phyloP scores from a whole-genome alignment of 441 rosid genomes.

The Arabidopsis hybrid region DNA sequence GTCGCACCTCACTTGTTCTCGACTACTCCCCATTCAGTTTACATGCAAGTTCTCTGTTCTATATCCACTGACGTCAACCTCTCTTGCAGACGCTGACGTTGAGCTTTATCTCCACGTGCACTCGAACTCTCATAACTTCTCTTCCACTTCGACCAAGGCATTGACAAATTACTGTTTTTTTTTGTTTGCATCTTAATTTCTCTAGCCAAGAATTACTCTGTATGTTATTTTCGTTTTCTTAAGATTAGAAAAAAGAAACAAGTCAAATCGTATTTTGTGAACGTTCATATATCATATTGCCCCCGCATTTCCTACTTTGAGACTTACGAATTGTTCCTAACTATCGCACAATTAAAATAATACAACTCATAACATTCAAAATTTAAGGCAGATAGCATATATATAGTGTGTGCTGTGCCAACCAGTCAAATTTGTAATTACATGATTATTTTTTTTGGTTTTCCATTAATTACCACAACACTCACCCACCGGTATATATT shows the following conservation, averaged over 20 bases:
- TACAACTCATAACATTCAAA: no score
- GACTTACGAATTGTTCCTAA: no score
- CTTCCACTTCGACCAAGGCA: background rate
- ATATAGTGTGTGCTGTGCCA: no score
- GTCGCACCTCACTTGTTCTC: slow-evolving; percentile 41
- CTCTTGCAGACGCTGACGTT: slow-evolving; percentile 19
- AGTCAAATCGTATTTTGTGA: no score
- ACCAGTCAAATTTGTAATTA: slow-evolving; percentile 8
- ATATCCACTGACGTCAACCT: slow-evolving; percentile 30
- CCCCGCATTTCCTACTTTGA: no score
- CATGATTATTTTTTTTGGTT: background rate
- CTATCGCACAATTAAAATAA: no score
- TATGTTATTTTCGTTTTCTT: no score
- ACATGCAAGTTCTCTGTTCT: slow-evolving; percentile 36
- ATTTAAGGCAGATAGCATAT: no score
- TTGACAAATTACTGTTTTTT: background rate
- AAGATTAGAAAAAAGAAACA: no score
- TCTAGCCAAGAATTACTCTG: no score
- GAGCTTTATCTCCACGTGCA: slow-evolving; percentile 8
- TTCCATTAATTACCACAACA: slow-evolving; percentile 9
- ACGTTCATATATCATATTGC: no score
- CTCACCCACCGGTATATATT: slow-evolving; percentile 4
- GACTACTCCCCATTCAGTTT: slow-evolving; percentile 40
- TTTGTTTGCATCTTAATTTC: background rate
- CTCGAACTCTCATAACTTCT: background rate